These are phyloP conservation scores for Allium sativum DNA, from an alignment of 106 monocot species.

Conservation along the genomic window DNA sequence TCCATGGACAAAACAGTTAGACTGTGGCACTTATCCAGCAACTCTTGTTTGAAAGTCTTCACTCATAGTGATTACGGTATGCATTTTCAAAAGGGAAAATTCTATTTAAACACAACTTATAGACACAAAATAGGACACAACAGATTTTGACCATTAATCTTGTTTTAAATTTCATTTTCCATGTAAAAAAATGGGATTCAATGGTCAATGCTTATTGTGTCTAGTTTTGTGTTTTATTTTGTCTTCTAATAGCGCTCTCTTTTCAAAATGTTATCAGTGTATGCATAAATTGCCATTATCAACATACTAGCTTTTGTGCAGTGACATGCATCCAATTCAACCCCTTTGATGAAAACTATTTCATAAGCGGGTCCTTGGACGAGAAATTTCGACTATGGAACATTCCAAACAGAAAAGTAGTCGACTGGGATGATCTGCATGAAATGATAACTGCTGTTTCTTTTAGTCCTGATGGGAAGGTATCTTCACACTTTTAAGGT, in stretches of 20 bases:
- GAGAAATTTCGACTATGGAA: slow-evolving; percentile 92
- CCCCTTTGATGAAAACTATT: slow-evolving; percentile 83
- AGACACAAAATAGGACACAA: no score
- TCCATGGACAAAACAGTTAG: slow-evolving; percentile 95
- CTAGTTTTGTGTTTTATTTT: no score
- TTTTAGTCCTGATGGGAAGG: slow-evolving; percentile 95
- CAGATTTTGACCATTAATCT: no score
- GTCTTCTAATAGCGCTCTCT: no score
- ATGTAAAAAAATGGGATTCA: no score
- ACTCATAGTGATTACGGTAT: slow-evolving; percentile 84
- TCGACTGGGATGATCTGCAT: slow-evolving; percentile 94
- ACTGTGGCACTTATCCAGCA: slow-evolving; percentile 83
- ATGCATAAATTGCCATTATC: background rate
- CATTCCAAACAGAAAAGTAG: slow-evolving; percentile 69
- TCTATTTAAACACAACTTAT: no score
- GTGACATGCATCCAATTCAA: slow-evolving; percentile 99
- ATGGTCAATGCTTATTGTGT: no score
- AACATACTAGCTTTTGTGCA: slow-evolving; percentile 19
- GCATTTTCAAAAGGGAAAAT: background rate
- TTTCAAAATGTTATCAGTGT: background rate
- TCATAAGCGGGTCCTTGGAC: slow-evolving; percentile 95
- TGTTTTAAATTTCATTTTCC: no score
- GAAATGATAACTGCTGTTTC: slow-evolving; percentile 97
- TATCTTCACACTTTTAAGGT: slow-evolving; percentile 6
- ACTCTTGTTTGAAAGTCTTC: slow-evolving; percentile 69